Percentiles rank a stretch among this genome's conserved stretches.
These are phyloP conservation scores for Termitomyces sp. DNA, from an alignment of 1,284 basidiomycete species.

Conservation along the genomic window DNA sequence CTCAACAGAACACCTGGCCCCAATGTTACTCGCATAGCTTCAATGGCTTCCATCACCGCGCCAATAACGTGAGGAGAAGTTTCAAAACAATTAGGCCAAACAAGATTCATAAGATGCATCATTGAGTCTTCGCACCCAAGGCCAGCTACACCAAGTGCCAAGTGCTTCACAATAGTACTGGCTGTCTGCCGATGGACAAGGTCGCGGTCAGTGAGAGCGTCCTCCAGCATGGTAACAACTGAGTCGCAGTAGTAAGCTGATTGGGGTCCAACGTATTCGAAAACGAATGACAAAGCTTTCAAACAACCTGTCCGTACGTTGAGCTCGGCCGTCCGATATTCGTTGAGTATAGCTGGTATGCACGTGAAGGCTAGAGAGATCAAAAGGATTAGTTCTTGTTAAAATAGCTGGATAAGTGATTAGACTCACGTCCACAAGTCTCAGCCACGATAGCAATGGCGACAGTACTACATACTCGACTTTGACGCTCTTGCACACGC, in stretches of 20 bases:
- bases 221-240: slow-evolving; percentile 96
- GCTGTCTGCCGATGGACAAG: slow-evolving; percentile 98
- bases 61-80: slow-evolving; percentile 98
- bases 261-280: slow-evolving; percentile 99
- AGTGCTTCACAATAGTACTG: slow-evolving; percentile 98
- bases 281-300: slow-evolving; percentile 97
- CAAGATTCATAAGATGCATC: slow-evolving; percentile 95
- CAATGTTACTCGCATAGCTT: slow-evolving; percentile 93
- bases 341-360: slow-evolving; percentile 97
- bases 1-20: slow-evolving; percentile 91
- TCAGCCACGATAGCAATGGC: slow-evolving; percentile 98
- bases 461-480: slow-evolving; percentile 97
- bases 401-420: slow-evolving; percentile 4
- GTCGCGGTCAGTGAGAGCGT: slow-evolving; percentile 96
- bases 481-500: slow-evolving; percentile 98
- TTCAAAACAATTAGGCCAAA: slow-evolving; percentile 99
- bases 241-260: slow-evolving; percentile 98
- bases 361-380: slow-evolving; percentile 82
- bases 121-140: slow-evolving; percentile 97
- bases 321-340: slow-evolving; percentile 96
- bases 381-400: slow-evolving; percentile 18
- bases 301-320: slow-evolving; percentile 99
- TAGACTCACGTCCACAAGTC: slow-evolving; percentile 84
- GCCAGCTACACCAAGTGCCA: slow-evolving; percentile 95
- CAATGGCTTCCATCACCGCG: slow-evolving; percentile 93